Percentiles rank a stretch among this genome's conserved stretches.
Evolutionary conservation across 345 rosid genomes (phyloP).

Genomic region (Camelina hispida): DNA sequence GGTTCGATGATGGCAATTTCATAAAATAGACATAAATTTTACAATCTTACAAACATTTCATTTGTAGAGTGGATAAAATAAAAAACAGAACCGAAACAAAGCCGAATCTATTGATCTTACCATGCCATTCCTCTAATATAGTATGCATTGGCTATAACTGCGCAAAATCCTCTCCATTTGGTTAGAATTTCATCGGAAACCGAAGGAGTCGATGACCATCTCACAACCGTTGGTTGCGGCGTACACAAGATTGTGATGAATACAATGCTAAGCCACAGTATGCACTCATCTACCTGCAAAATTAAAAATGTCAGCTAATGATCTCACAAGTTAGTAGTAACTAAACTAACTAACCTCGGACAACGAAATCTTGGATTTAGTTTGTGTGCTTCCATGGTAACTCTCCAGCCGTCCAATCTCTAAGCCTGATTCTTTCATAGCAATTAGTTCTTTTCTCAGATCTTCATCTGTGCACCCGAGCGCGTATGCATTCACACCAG

Average conservation of each 20-base stretch:
- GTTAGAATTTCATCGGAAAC: slow-evolving; percentile 65
- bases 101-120: slow-evolving; percentile 49
- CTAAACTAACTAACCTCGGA: slow-evolving; percentile 59
- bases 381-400: slow-evolving; percentile 66
- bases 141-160: slow-evolving; percentile 90
- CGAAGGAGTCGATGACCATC: slow-evolving; percentile 81
- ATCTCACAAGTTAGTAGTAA: not conserved
- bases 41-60: not conserved
- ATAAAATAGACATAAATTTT: not conserved
- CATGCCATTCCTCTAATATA: slow-evolving; percentile 89
- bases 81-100: not conserved
- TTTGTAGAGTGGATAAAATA: not conserved
- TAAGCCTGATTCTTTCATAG: slow-evolving; percentile 69
- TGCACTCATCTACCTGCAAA: slow-evolving; percentile 80
- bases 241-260: slow-evolving; percentile 95
- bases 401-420: slow-evolving; percentile 66
- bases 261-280: slow-evolving; percentile 85
- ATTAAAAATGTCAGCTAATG: not conserved
- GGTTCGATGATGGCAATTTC: slow-evolving; percentile 11
- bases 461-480: slow-evolving; percentile 88
- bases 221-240: slow-evolving; percentile 83
- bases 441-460: slow-evolving; percentile 69
- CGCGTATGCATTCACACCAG: slow-evolving; percentile 91
- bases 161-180: slow-evolving; percentile 92
- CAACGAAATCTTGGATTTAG: slow-evolving; percentile 63